Conservation (phyloP, 164 flowering plant species). For the Vitis cinerea region DNA sequence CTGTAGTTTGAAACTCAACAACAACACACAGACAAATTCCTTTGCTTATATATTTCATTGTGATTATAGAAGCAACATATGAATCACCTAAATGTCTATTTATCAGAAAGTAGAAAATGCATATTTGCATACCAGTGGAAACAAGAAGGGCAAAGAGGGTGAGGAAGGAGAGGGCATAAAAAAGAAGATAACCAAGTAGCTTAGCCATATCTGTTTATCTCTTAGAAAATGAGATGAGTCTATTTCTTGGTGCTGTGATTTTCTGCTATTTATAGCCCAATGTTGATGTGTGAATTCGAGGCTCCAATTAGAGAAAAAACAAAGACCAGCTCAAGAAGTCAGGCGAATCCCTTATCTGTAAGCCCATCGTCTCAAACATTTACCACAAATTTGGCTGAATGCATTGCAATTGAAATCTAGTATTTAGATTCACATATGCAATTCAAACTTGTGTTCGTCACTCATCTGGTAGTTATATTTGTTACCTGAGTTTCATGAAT, state of each 20-base stretch:
- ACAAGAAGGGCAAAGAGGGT: conserved; percentile 10
- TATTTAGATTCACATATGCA: too few species aligned
- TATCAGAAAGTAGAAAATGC: background rate
- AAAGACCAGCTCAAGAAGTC: background rate
- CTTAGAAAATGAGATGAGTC: background rate
- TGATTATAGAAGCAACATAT: background rate
- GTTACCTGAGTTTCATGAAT: too few species aligned
- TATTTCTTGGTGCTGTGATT: background rate
- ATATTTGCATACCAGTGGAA: conserved; percentile 8
- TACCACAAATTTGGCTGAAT: too few species aligned
- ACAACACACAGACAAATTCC: background rate
- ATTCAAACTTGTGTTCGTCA: too few species aligned
- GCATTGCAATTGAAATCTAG: too few species aligned
- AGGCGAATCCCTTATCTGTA: background rate
- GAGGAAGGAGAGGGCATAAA: conserved; percentile 4
- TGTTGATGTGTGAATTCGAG: background rate
- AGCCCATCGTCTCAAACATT: too few species aligned
- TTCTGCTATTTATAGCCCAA: conserved; percentile 1
- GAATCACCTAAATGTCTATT: background rate
- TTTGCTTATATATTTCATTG: too few species aligned
- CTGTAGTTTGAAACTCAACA: background rate
- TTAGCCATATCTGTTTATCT: conserved; percentile 8
- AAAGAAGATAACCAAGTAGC: background rate
- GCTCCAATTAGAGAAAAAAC: background rate
- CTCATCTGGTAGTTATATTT: too few species aligned